A percentile compares a stretch with the other conserved stretches of the same genome.
Conservation (phyloP, 2,329 filamentous ascomycete genomes). For the Monilinia fructicola region DNA sequence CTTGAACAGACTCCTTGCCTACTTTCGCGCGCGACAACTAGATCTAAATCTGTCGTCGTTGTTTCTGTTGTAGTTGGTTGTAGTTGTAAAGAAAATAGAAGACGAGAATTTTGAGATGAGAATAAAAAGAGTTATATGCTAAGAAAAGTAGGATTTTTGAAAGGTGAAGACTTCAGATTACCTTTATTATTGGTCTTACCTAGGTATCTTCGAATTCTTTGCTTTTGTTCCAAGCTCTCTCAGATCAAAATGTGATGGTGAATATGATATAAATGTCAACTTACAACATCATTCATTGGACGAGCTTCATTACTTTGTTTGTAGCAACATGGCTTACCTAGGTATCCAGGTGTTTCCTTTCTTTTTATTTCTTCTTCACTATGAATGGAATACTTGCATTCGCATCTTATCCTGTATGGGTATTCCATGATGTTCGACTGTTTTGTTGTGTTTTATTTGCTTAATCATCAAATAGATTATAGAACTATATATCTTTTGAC, state of each 20-base stretch:
- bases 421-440: too few relatives aligned
- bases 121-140: background rate
- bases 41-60: background rate
- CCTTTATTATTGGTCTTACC: too few relatives aligned
- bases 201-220: too few relatives aligned
- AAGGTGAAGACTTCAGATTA: background rate
- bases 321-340: background rate
- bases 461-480: too few relatives aligned
- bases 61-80: background rate
- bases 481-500: too few relatives aligned
- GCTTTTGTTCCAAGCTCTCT: background rate
- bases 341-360: background rate
- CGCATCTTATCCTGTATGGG: too few relatives aligned
- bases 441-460: too few relatives aligned
- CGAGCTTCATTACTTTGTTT: background rate
- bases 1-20: background rate
- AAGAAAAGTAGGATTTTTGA: background rate
- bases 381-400: too few relatives aligned
- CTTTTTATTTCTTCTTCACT: background rate
- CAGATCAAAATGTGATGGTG: background rate
- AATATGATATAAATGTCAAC: background rate
- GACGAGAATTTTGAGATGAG: background rate
- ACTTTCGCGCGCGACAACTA: background rate
- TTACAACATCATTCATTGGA: background rate
- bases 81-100: background rate